Percentiles rank a stretch among this genome's conserved stretches.
phyloP scores from a whole-genome alignment of 2,329 filamentous ascomycete genomes.

The Drechslera avenae region DNA sequence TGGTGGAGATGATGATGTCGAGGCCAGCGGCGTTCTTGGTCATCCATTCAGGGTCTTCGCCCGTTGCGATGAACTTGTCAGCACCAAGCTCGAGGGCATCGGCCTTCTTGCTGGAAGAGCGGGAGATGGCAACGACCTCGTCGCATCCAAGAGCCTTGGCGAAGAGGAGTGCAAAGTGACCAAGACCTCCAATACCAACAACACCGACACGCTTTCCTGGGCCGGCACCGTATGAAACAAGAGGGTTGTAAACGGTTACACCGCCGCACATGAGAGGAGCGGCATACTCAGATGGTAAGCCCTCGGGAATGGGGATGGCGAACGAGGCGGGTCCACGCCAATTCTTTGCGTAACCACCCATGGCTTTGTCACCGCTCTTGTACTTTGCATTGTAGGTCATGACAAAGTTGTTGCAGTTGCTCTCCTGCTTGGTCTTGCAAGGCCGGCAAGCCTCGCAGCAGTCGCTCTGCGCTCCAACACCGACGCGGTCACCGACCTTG shows the following conservation, averaged over 20 bases:
- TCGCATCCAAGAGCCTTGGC: constrained; percentile 73
- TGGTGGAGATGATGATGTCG: constrained; percentile 64
- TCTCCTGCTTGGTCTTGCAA: constrained; percentile 52
- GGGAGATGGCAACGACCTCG: constrained; percentile 67
- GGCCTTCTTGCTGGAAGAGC: constrained; percentile 64
- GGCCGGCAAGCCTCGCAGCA: constrained; percentile 56
- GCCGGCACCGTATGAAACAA: constrained; percentile 75
- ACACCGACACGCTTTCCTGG: constrained; percentile 79
- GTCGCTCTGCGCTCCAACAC: constrained; percentile 56
- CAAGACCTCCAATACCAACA: constrained; percentile 74
- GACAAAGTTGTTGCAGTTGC: constrained; percentile 53
- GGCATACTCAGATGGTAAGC: constrained; percentile 62
- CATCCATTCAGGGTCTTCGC: constrained; percentile 64
- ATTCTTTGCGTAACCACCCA: constrained; percentile 68
- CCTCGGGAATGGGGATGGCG: constrained; percentile 75
- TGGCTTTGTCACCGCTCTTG: constrained; percentile 64
- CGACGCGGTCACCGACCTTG: constrained; percentile 65
- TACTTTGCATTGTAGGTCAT: constrained; percentile 56
- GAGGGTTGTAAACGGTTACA: constrained; percentile 76
- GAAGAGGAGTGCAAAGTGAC: constrained; percentile 74
- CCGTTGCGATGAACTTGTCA: constrained; percentile 65
- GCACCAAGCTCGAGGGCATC: constrained; percentile 65
- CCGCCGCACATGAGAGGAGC: constrained; percentile 85
- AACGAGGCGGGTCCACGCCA: constrained; percentile 77
- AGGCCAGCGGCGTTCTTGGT: constrained; percentile 58